phyloP scores from a whole-genome alignment of 805 yeast genomes.

The Candida silvatica region DNA sequence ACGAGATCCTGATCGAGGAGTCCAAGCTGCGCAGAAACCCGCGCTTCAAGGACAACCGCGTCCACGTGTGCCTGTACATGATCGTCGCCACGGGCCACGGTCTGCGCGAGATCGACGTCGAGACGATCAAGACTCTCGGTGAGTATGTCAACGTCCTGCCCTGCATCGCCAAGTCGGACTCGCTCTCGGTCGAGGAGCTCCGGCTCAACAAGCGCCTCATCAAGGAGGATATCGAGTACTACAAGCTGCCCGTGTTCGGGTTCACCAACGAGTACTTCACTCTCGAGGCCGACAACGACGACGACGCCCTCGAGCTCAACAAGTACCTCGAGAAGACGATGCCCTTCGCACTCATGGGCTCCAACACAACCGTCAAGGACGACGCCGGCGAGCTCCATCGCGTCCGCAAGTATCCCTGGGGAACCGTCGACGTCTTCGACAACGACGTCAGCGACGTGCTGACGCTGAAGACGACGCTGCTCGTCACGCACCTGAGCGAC shows the following conservation, averaged over 20 bases:
- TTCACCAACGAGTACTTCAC: constrained; percentile 53
- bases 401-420: constrained; percentile 62
- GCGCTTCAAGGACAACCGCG: constrained; percentile 75
- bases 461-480: constrained; percentile 66
- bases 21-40: constrained; percentile 79
- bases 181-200: constrained; percentile 63
- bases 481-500: constrained; percentile 80
- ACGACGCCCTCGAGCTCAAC: constrained; percentile 23
- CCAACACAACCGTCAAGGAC: constrained; percentile 32
- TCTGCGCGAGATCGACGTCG: constrained; percentile 62
- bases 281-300: constrained; percentile 21
- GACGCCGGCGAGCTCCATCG: constrained; percentile 31
- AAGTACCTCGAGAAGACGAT: constrained; percentile 33
- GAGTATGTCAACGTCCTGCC: constrained; percentile 78
- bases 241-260: constrained; percentile 68
- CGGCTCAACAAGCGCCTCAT: constrained; percentile 65
- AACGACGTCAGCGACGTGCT: constrained; percentile 76
- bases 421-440: constrained; percentile 46
- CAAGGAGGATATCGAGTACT: constrained; percentile 64
- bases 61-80: constrained; percentile 72
- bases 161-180: constrained; percentile 72
- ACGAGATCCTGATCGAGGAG: constrained; percentile 74
- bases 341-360: constrained; percentile 63
- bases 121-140: constrained; percentile 60
- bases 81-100: constrained; percentile 62